phyloP scores from a whole-genome alignment of 1,284 basidiomycete genomes.

The Ceratobasidium sp. region DNA sequence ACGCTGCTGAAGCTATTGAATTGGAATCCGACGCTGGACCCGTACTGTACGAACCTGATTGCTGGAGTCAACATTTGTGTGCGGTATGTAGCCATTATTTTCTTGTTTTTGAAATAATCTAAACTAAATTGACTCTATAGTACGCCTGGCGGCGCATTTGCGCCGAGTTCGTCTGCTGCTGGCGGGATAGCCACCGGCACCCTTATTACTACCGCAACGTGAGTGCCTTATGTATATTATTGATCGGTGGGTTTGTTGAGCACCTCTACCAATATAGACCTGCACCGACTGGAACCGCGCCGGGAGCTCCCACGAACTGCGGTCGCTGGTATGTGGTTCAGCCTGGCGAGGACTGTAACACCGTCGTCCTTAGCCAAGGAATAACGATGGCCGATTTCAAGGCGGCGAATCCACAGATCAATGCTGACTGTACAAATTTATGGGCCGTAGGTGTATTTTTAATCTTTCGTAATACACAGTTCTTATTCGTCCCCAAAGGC shows the following conservation, averaged over 20 bases:
- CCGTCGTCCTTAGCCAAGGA: conserved; percentile 18
- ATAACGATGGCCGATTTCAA: conserved; percentile 19
- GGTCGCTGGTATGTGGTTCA: conserved; percentile 16
- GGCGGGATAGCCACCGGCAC: conserved; percentile 2
- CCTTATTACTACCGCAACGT: conserved; percentile 28
- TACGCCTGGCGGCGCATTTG: not conserved
- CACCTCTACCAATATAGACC: not conserved
- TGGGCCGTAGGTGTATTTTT: not conserved
- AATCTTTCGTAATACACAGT: too few species aligned
- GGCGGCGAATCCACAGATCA: conserved; percentile 18
- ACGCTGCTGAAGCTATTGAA: not conserved
- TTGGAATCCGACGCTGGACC: conserved; percentile 19
- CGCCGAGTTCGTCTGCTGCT: not conserved
- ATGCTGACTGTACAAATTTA: conserved; percentile 14
- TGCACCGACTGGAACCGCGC: conserved; percentile 19
- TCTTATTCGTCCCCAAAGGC: not conserved
- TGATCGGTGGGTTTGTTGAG: too few species aligned
- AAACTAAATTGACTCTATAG: not conserved
- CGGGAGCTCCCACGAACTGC: conserved; percentile 16
- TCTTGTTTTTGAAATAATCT: too few species aligned
- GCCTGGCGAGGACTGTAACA: conserved; percentile 24
- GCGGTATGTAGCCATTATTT: not conserved
- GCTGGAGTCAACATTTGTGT: conserved; percentile 14
- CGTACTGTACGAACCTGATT: conserved; percentile 19
- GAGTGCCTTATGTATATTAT: not conserved